Evolutionary conservation across 345 rosid genomes (phyloP).

Genomic region (Populus simonii): DNA sequence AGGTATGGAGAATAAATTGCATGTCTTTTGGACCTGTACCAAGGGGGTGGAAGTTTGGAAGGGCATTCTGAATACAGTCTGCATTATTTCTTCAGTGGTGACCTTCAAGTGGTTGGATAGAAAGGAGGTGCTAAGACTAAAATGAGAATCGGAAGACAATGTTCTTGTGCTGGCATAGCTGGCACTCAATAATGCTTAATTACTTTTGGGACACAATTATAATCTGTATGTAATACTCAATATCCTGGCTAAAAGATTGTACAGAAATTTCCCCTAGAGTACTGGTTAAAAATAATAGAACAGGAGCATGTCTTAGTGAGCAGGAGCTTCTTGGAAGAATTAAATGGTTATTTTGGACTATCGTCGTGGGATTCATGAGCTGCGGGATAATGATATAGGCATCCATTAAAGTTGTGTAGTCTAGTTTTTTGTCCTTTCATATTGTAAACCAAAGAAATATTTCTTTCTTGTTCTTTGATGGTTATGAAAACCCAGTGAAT

Average conservation of each 20-base stretch:
- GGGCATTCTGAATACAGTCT: not conserved
- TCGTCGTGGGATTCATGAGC: not conserved
- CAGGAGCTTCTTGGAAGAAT: not conserved
- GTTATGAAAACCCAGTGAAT: not conserved
- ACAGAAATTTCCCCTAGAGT: not conserved
- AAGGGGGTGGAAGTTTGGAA: not conserved
- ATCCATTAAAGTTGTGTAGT: not conserved
- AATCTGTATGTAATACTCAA: not conserved
- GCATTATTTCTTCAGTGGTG: not conserved
- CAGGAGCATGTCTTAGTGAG: not conserved
- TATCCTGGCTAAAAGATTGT: not conserved
- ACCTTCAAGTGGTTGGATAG: not conserved
- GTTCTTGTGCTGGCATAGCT: not conserved
- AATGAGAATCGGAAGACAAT: not conserved
- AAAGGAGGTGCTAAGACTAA: not conserved
- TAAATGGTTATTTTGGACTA: not conserved
- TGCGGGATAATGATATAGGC: not conserved
- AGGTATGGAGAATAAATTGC: not conserved
- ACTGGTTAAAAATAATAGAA: not conserved
- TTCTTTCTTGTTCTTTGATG: not conserved
- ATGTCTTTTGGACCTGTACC: not conserved
- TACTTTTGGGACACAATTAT: not conserved
- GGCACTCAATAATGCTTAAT: not conserved
- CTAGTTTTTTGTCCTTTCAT: not conserved
- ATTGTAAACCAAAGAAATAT: not conserved